phyloP scores from a whole-genome alignment of 306 rosid genomes.

The Vigna hirtella region DNA sequence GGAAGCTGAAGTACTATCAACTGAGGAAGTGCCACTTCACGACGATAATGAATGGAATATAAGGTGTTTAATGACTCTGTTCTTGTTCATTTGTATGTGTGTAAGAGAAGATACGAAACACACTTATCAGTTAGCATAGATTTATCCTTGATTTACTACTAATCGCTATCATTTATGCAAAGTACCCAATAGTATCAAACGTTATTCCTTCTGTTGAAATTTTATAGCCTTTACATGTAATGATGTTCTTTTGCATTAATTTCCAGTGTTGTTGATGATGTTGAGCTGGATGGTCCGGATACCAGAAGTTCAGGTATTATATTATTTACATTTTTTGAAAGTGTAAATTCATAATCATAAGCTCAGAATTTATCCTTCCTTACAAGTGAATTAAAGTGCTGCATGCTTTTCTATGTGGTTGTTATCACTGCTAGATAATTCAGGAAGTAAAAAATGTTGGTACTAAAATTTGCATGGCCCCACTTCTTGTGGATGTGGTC shows the following conservation, averaged over 20 bases:
- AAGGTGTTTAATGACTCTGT: conserved; percentile 65
- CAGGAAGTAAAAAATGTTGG: conserved; percentile 6
- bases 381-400: conserved; percentile 13
- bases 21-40: conserved; percentile 74
- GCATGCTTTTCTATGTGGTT: background rate
- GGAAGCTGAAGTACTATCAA: conserved; percentile 71
- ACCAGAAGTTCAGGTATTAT: conserved; percentile 64
- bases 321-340: conserved; percentile 29
- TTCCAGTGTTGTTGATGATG: conserved; percentile 78
- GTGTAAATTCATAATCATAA: conserved; percentile 3
- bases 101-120: conserved; percentile 6
- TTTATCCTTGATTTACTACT: conserved; percentile 24
- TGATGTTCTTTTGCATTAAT: conserved; percentile 42
- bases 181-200: background rate
- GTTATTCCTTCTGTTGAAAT: conserved; percentile 14
- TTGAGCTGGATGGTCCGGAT: conserved; percentile 50
- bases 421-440: background rate
- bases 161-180: conserved; percentile 18
- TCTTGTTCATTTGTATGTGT: background rate
- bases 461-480: conserved; percentile 30
- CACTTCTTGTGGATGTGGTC: background rate
- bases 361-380: background rate
- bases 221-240: conserved; percentile 16
- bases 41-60: conserved; percentile 94
- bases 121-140: background rate